Evolutionary conservation across 192 early-diverging fungal species (phyloP), one percentile per base, ranked within the genome.

Genomic region (Entrophospora sp.): DNA sequence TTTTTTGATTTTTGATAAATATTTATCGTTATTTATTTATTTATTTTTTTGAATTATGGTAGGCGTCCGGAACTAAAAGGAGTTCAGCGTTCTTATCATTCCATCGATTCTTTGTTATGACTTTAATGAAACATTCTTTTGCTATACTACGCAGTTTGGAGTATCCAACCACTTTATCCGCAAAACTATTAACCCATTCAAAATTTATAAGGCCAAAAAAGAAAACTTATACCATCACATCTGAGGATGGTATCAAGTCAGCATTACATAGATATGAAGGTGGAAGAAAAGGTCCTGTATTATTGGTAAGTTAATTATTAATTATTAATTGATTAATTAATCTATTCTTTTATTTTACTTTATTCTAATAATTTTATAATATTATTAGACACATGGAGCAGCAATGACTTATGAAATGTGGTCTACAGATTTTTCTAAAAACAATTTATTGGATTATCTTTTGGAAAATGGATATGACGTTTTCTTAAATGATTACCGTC

Each of bases 381-480:
- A 20, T 32, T 25, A 34, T 34, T 66, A 77, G 75, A 22, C 74
- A 25, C 77, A 75, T 24, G 77, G 77, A 24, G 69, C 71, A 27
- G 64, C 77, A 1, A 66, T 72, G 52, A 70, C 73, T 16, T 67
- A 71, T 10, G 65, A 68, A 35, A 73, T 78, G 37, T 75, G 69
- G 30, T 12, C 76, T n/a, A 78, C 77, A n/a, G 55, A 58, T 22
- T 64, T 78, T 62, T 60, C 71, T 20, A 63, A 68, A 22, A 68
- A 73, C 32, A 78, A 61, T 36, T 46, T 78, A 43, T 70, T 71
- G 31, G 77, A 78, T 62, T 75, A 65, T 55, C 64, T 78, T 25
- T 20, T 78, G 5, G 70, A 69, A 13, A 32, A 78, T 18, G 67
- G 69, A 20, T 78, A 78, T 35, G 77, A 78, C 64, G 77, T 78